These are phyloP conservation scores for Fagopyrum homotropicum DNA, from an alignment of 148 eudicot genomes.

Conservation along the genomic window DNA sequence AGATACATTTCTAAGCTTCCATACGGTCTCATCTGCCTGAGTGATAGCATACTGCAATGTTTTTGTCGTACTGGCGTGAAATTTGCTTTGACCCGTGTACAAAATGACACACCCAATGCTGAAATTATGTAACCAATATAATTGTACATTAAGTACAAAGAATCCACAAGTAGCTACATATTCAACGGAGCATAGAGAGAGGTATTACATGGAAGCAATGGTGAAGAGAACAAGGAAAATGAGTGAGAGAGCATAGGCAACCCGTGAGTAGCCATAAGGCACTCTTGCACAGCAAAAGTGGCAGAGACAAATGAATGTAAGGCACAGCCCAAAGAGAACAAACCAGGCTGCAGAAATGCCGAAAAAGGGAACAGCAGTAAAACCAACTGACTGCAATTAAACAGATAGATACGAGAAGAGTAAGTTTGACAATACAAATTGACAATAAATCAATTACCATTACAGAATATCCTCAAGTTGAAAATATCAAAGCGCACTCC, in stretches of 20 bases:
- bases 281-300: slow-evolving; percentile 53
- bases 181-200: not conserved
- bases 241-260: slow-evolving; percentile 65
- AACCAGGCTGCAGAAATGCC: slow-evolving; percentile 54
- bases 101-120: slow-evolving; percentile 74
- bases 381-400: slow-evolving; percentile 68
- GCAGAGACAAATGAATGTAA: slow-evolving; percentile 43
- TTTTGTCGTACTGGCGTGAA: slow-evolving; percentile 46
- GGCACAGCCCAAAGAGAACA: slow-evolving; percentile 55
- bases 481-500: not conserved
- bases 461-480: not conserved
- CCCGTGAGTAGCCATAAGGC: slow-evolving; percentile 66
- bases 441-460: not conserved
- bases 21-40: slow-evolving; percentile 61
- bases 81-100: slow-evolving; percentile 75
- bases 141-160: slow-evolving; percentile 10
- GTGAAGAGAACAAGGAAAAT: slow-evolving; percentile 68
- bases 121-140: slow-evolving; percentile 21
- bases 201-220: slow-evolving; percentile 58
- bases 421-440: not conserved
- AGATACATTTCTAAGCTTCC: slow-evolving; percentile 64
- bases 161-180: not conserved
- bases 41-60: slow-evolving; percentile 55
- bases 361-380: slow-evolving; percentile 70
- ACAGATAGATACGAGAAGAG: slow-evolving; percentile 9